Evolutionary conservation across 257 asterid species (phyloP).

Genomic region (Anisodus acutangulus): DNA sequence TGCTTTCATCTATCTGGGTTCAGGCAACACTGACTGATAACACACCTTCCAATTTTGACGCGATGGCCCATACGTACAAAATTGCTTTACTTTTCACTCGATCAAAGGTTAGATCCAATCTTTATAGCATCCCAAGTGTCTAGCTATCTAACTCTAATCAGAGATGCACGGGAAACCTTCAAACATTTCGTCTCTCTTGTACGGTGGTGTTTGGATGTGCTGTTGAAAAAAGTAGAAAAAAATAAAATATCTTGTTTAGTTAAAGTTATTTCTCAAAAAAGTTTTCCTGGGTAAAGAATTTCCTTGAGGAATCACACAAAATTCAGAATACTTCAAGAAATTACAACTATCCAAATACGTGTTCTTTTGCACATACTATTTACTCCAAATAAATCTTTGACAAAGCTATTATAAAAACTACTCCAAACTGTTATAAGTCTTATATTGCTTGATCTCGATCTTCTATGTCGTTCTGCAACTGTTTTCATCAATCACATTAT

Average conservation of each 20-base stretch:
- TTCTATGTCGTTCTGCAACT: conserved; percentile 20
- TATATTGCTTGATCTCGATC: conserved; percentile 25
- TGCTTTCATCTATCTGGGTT: conserved; percentile 59
- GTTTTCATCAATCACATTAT: conserved; percentile 21
- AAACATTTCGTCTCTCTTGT: conserved; percentile 1
- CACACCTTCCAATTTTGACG: conserved; percentile 52
- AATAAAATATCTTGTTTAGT: not conserved
- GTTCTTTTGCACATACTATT: conserved; percentile 14
- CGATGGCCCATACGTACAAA: conserved; percentile 56
- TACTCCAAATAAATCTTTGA: conserved; percentile 21
- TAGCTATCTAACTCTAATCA: conserved; percentile 6
- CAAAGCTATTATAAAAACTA: conserved; percentile 13
- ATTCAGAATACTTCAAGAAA: conserved; percentile 17
- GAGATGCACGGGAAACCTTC: conserved; percentile 4
- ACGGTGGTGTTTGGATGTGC: conserved; percentile 9
- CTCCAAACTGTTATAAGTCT: not conserved
- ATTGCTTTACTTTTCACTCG: conserved; percentile 49
- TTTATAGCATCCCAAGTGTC: conserved; percentile 25
- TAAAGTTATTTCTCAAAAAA: conserved; percentile 3
- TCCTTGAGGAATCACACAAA: not conserved
- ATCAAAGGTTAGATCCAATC: conserved; percentile 47
- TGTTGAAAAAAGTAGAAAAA: conserved; percentile 10
- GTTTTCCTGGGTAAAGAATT: not conserved
- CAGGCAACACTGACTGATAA: conserved; percentile 52
- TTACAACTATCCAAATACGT: not conserved